Evolutionary conservation across 768 basidiomycete genomes (phyloP).

Genomic region (Boletus sp.): DNA sequence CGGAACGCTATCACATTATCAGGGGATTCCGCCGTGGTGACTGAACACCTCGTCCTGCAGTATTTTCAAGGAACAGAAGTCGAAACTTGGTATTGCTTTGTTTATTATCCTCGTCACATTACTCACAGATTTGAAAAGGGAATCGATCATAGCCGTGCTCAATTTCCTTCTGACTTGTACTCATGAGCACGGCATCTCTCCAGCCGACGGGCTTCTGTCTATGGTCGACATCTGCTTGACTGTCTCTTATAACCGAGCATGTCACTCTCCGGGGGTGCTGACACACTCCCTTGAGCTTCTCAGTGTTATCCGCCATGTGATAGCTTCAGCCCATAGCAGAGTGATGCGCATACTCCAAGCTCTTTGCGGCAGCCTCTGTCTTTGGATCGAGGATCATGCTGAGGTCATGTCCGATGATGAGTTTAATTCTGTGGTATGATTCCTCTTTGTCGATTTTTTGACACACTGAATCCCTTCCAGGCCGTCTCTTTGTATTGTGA

Average conservation of each 20-base stretch:
- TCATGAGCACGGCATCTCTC: conserved; percentile 9
- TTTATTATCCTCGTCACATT: not conserved
- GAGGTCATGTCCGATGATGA: conserved; percentile 42
- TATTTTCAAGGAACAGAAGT: conserved; percentile 13
- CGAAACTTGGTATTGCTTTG: conserved; percentile 22
- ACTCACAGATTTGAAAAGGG: conserved; percentile 21
- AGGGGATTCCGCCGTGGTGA: conserved; percentile 7
- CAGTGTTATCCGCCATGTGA: conserved; percentile 31
- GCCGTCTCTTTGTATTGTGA: conserved; percentile 43
- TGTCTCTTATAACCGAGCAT: conserved; percentile 33
- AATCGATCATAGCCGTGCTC: conserved; percentile 19
- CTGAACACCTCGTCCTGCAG: conserved; percentile 13
- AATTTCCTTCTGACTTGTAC: conserved; percentile 13
- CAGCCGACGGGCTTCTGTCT: conserved; percentile 24
- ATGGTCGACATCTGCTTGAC: conserved; percentile 33
- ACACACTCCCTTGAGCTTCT: conserved; percentile 38
- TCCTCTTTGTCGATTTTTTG: conserved; percentile 1
- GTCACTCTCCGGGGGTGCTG: conserved; percentile 24
- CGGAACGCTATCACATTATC: conserved; percentile 27
- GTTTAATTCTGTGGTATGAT: conserved; percentile 48
- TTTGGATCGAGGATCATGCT: conserved; percentile 53
- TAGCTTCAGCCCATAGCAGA: conserved; percentile 27
- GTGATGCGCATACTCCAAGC: conserved; percentile 36
- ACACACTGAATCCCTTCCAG: conserved; percentile 14
- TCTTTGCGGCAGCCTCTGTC: conserved; percentile 40